Evolutionary conservation across 1,284 basidiomycete species (phyloP).

Genomic region (Trametes polyzona): DNA sequence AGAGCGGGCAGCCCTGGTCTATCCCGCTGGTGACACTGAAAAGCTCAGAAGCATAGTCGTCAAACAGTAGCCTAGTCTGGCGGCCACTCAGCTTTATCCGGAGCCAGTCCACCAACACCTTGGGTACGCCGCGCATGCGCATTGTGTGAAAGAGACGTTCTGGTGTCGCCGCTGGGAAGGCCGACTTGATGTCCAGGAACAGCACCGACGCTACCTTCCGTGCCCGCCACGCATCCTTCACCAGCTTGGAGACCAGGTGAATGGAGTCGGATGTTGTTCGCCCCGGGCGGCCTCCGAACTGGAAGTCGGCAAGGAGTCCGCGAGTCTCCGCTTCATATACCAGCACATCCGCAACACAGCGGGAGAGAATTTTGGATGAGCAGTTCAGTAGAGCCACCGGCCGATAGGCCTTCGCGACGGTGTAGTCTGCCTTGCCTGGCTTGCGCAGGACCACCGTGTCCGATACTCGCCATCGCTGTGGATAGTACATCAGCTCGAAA

Average conservation of each 20-base stretch:
- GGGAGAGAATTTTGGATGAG: conserved; percentile 39
- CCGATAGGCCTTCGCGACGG: conserved; percentile 38
- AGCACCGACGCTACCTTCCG: conserved; percentile 37
- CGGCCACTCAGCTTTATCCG: conserved; percentile 26
- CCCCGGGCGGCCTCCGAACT: conserved; percentile 41
- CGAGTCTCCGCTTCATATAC: conserved; percentile 27
- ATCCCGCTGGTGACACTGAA: conserved; percentile 36
- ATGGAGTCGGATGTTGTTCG: conserved; percentile 43
- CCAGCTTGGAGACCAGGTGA: conserved; percentile 34
- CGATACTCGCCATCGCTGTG: conserved; percentile 36
- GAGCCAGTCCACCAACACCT: conserved; percentile 30
- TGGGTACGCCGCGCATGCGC: conserved; percentile 32
- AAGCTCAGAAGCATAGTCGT: conserved; percentile 33
- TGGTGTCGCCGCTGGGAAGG: conserved; percentile 40
- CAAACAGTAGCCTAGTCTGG: conserved; percentile 32
- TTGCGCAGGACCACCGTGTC: conserved; percentile 44
- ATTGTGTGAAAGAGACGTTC: conserved; percentile 39
- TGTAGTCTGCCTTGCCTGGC: conserved; percentile 42
- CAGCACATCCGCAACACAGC: conserved; percentile 31
- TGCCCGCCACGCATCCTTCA: conserved; percentile 41
- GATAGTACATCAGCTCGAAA: conserved; percentile 34
- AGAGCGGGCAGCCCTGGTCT: conserved; percentile 40
- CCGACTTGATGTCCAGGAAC: conserved; percentile 45
- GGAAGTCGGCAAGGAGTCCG: conserved; percentile 34
- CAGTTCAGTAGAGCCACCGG: conserved; percentile 45